phyloP scores from a whole-genome alignment of 2,329 filamentous ascomycete species.

The Colletotrichum agaves region DNA sequence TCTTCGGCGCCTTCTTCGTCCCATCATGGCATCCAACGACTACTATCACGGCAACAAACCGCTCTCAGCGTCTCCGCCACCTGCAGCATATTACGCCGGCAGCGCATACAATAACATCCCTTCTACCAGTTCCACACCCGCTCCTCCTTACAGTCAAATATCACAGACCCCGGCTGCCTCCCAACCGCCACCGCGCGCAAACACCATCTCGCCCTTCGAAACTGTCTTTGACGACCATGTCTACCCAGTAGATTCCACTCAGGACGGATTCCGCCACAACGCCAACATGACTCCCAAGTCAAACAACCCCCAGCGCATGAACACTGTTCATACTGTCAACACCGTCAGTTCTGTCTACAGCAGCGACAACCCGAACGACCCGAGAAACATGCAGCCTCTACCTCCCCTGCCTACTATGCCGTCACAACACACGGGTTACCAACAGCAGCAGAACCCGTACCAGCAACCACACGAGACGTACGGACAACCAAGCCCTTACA shows the following conservation, averaged over 20 bases:
- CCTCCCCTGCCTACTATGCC: conserved; percentile 15
- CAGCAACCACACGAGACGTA: conserved; percentile 45
- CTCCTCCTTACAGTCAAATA: conserved; percentile 49
- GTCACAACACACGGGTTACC: not conserved
- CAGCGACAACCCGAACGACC: conserved; percentile 24
- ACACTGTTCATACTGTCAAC: conserved; percentile 27
- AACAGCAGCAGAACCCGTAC: conserved; percentile 13
- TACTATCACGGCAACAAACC: conserved; percentile 66
- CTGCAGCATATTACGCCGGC: conserved; percentile 55
- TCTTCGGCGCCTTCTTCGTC: conserved; percentile 18
- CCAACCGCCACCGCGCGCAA: conserved; percentile 48
- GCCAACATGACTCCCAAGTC: conserved; percentile 35
- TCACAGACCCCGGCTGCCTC: conserved; percentile 27
- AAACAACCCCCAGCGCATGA: conserved; percentile 41
- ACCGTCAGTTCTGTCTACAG: conserved; percentile 26
- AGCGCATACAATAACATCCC: conserved; percentile 52
- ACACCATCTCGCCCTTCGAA: conserved; percentile 67
- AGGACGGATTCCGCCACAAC: conserved; percentile 41
- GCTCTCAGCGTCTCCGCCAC: conserved; percentile 49
- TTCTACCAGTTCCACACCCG: conserved; percentile 52
- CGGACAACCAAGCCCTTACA: conserved; percentile 54
- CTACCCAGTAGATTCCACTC: conserved; percentile 65
- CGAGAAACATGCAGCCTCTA: conserved; percentile 8
- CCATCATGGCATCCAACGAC: conserved; percentile 70
- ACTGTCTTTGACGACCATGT: conserved; percentile 75